Base-by-base conservation (phyloP, 805 yeast species). In the Kodamaea leandrae region DNA sequence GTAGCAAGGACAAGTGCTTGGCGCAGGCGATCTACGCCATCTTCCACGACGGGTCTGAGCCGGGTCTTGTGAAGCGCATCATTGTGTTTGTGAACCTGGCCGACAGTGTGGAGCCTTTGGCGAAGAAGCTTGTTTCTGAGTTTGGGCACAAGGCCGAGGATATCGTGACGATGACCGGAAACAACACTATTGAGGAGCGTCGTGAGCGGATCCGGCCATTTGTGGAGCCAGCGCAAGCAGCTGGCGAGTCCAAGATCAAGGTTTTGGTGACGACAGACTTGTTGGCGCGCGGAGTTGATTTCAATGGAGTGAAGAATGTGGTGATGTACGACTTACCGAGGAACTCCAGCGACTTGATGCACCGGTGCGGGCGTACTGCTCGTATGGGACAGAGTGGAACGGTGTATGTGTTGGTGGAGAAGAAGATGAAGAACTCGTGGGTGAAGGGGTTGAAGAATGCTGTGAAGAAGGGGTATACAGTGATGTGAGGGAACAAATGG, bases 361-460 rank as follows among this genome's bases (percentile, higher is more conserved):
- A 91, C 59, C 71, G 99, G 46, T 83, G 87, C 1, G 99, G 99
- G 1, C 77, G 99, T 64, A 91, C 97, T 0, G 97, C 96, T 2
- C 69, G 99, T 58, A 82, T 90, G 85, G 86, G 84, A 33, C 88
- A 83, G 54, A 73, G 83, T 26, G 99, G 99, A 10, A 74, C 96
- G 46, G 96, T 87, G 2, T 83, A 88, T 47, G 68, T 93, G 54
- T 78, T 91, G 38, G 82, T 83, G 19, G 83, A 82, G 46, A 80
- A 81, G 47, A 83, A 79, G 46, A 62, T 72, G 36, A 72, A 76
- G n/a, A 82, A 83, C 51, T 73, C 85, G 4, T 88, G 95, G 88
- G 82, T 88, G 19, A 82, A 80, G 53, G 95, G 93, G 2, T 68
- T 89, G 35, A 89, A 89, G 19, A 80, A 73, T 39, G 82, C 83